Conservation (phyloP, 495 filamentous ascomycete genomes). For the Penicillium antarcticum region DNA sequence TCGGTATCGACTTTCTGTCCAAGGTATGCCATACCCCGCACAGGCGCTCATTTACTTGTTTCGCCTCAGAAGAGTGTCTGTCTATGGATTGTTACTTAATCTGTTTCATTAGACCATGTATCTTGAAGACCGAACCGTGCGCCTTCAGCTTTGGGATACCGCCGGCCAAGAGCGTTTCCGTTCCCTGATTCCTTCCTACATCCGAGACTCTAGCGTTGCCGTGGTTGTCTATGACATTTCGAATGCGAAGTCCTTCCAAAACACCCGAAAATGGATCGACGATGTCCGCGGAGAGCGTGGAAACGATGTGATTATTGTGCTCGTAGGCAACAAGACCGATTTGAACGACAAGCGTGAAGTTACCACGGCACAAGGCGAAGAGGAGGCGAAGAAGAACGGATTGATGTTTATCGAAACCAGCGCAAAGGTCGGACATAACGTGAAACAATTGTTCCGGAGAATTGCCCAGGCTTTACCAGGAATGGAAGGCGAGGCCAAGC, state of each 20-base stretch:
- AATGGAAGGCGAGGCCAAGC: conserved; percentile 83
- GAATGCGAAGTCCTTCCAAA: conserved; percentile 94
- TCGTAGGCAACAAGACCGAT: conserved; percentile 99
- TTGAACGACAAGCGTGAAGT: conserved; percentile 96
- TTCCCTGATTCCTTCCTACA: conserved; percentile 95
- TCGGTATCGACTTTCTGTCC: conserved; percentile 98
- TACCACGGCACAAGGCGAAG: conserved; percentile 89
- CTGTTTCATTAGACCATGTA: conserved; percentile 80
- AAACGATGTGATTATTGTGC: conserved; percentile 96
- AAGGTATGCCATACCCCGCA: conserved; percentile 58
- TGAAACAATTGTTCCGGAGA: conserved; percentile 92
- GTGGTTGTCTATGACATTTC: conserved; percentile 99
- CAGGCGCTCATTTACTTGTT: neutral
- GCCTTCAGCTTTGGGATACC: conserved; percentile 97
- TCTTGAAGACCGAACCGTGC: conserved; percentile 95
- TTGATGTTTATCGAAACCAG: conserved; percentile 98
- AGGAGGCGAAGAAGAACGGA: conserved; percentile 96
- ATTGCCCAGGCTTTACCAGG: conserved; percentile 97
- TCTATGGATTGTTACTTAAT: conserved; percentile 1
- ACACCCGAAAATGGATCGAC: conserved; percentile 98
- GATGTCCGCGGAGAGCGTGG: conserved; percentile 95
- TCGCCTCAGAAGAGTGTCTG: neutral
- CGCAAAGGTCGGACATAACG: conserved; percentile 96
- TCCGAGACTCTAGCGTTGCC: conserved; percentile 92
- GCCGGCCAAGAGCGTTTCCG: conserved; percentile 97